phyloP scores from a whole-genome alignment of 2,329 filamentous ascomycete genomes.

The Orbilia blumenaviensis region DNA sequence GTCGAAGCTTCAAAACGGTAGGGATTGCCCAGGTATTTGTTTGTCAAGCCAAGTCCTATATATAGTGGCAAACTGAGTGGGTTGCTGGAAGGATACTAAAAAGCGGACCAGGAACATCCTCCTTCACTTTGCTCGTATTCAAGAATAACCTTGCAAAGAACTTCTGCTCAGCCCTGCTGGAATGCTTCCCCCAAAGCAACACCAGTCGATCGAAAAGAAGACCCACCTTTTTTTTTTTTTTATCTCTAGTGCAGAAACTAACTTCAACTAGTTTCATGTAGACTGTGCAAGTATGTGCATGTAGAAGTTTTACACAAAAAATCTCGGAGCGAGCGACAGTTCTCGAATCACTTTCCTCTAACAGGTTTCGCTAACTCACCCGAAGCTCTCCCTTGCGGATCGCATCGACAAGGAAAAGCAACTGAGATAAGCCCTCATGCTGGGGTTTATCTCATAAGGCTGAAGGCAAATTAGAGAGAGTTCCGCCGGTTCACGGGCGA shows the following conservation, averaged over 20 bases:
- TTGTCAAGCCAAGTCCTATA: slow-evolving; percentile 24
- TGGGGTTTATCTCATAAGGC: slow-evolving; percentile 43
- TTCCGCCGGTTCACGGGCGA: neutral
- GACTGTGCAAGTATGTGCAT: neutral
- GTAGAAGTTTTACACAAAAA: slow-evolving; percentile 11
- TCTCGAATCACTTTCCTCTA: neutral
- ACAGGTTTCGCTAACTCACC: neutral
- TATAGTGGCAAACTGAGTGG: slow-evolving; percentile 33
- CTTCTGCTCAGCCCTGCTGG: slow-evolving; percentile 38
- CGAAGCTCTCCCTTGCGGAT: neutral
- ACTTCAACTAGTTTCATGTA: slow-evolving; percentile 16
- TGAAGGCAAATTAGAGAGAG: slow-evolving; percentile 38
- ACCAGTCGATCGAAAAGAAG: slow-evolving; percentile 28
- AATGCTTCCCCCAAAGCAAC: slow-evolving; percentile 7
- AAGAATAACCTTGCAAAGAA: slow-evolving; percentile 6
- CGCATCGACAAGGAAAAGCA: neutral
- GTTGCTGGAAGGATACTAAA: neutral
- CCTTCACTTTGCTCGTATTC: slow-evolving; percentile 32
- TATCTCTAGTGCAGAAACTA: slow-evolving; percentile 12
- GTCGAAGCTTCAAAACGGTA: neutral
- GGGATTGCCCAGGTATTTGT: neutral
- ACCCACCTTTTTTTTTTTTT: too few species aligned
- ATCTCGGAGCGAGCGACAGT: slow-evolving; percentile 37
- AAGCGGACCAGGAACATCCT: slow-evolving; percentile 24
- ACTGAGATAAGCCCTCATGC: neutral